phyloP scores from a whole-genome alignment of 257 asterid species.

The Forsythia suspensa region DNA sequence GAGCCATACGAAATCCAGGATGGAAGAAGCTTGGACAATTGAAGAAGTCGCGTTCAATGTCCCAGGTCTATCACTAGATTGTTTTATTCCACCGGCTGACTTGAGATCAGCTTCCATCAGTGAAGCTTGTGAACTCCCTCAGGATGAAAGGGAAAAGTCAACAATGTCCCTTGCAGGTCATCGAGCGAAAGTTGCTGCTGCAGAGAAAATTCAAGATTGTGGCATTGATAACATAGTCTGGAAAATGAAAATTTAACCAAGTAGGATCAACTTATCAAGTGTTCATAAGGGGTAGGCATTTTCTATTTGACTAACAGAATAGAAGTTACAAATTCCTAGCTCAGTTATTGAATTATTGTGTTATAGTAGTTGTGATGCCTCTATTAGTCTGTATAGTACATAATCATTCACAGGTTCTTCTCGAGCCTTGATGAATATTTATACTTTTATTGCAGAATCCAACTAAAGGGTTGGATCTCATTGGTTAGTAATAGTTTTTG shows the following conservation, averaged over 20 bases:
- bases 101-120: slow-evolving; percentile 16
- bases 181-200: slow-evolving; percentile 22
- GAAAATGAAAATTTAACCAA: neutral
- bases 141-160: slow-evolving; percentile 11
- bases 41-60: slow-evolving; percentile 24
- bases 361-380: neutral
- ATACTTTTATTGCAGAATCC: neutral
- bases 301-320: neutral
- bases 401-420: neutral
- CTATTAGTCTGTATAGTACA: neutral
- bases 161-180: slow-evolving; percentile 11
- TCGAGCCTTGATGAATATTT: neutral
- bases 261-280: neutral
- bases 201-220: neutral
- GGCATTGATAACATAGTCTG: neutral
- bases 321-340: neutral
- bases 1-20: slow-evolving; percentile 22
- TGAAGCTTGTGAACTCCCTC: slow-evolving; percentile 13
- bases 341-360: neutral
- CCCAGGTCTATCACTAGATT: slow-evolving; percentile 21
- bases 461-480: neutral
- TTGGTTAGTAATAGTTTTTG: neutral
- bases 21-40: slow-evolving; percentile 27
- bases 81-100: slow-evolving; percentile 18
- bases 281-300: neutral